Evolutionary conservation across 2,329 filamentous ascomycete genomes (phyloP), one percentile per base, ranked within the genome.

Genomic region (Botrytis fragariae): DNA sequence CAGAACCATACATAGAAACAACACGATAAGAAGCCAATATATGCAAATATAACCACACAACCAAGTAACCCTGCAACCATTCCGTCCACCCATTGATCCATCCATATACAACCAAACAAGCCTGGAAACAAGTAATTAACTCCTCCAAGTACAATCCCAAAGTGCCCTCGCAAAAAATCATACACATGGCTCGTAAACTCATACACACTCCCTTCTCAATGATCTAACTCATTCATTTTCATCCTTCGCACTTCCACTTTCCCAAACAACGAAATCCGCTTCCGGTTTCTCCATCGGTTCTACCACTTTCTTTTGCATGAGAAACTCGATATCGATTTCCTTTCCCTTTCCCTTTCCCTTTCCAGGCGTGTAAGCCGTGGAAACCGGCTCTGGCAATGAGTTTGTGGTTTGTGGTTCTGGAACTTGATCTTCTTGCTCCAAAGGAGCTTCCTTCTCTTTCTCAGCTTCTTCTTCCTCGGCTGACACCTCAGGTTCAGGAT

Each of bases 191-290:
- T 57, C 64, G 57, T 68, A 8, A 37, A 42, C 35, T 57, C 48
- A 68, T 57, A 68, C 65, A 68, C n/a, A 44, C 18, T n/a, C 35
- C 39, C 20, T 14, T 44, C 2, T 37, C 3, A 51, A 22, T 10
- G 37, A 62, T 4, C n/a, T 45, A 42, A 42, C 62, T 42, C n/a
- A 68, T 42, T 72, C 62, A 64, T 60, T 32, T 59, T 79, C 90
- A 65, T 89, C 91, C 76, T 89, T 88, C 39, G 87, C 86, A 81
- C 89, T 92, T 39, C 85, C 87, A 79, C 90, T 92, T 81, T 93
- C 91, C 90, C 91, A 93, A 25, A 93, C 85, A 77, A 92, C 89
- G 78, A 93, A 89, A 79, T 82, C 86, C 77, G 90, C 87, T 59
- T 86, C 88, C 0, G 87, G 87, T 64, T 87, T 89, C 71, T 90